Evolutionary conservation across 108 stramenopile genomes (phyloP).

Genomic region (Mayamaea pseudoterrestris): DNA sequence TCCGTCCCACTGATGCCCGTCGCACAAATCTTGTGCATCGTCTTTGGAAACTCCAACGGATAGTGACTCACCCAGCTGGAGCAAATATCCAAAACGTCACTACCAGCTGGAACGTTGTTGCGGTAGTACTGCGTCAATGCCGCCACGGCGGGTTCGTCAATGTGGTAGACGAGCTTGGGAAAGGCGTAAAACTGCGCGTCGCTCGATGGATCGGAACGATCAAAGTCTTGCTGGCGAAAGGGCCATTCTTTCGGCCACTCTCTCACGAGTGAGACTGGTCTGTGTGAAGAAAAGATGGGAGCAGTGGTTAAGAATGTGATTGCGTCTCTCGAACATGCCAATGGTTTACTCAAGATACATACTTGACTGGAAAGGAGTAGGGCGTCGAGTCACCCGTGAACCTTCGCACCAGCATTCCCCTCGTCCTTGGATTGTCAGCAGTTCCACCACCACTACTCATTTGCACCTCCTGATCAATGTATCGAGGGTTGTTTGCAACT

Average conservation of each 20-base stretch:
- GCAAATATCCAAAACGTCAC: constrained; percentile 88
- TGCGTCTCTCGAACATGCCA: too few species aligned
- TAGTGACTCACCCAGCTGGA: constrained; percentile 83
- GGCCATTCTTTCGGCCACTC: constrained; percentile 80
- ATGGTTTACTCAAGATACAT: too few species aligned
- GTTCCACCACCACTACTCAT: constrained; percentile 46
- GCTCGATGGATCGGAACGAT: constrained; percentile 63
- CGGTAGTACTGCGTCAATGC: constrained; percentile 85
- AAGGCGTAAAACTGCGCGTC: constrained; percentile 81
- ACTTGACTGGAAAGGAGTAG: constrained; percentile 43
- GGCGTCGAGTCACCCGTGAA: constrained; percentile 81
- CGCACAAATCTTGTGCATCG: constrained; percentile 61
- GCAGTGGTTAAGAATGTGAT: too few species aligned
- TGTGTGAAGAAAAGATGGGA: too few species aligned
- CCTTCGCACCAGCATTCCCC: constrained; percentile 59
- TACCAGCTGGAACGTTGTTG: constrained; percentile 51
- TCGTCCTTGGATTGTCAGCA: constrained; percentile 62
- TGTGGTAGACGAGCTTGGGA: constrained; percentile 85
- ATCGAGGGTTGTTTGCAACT: constrained; percentile 42
- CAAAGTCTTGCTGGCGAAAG: constrained; percentile 74
- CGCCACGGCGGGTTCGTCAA: constrained; percentile 82
- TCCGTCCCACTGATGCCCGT: constrained; percentile 87
- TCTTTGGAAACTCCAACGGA: constrained; percentile 63
- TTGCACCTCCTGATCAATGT: constrained; percentile 63
- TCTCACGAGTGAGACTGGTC: constrained; percentile 53